Evolutionary conservation across 495 filamentous ascomycete genomes (phyloP).

Genomic region (Recurvomyces mirabilis): DNA sequence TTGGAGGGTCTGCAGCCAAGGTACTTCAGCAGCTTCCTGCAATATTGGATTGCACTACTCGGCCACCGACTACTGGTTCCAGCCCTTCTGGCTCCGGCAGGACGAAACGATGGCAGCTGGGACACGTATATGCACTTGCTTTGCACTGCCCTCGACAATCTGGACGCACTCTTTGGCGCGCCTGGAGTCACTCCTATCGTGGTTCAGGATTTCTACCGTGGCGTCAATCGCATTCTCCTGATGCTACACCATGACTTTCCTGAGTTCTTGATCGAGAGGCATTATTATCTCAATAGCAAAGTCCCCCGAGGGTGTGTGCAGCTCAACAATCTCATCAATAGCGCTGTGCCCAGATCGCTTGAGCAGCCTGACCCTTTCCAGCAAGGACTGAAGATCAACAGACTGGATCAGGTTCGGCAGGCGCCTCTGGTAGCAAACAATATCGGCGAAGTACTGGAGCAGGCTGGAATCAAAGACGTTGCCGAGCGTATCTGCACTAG

Average conservation of each 20-base stretch:
- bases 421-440: slow-evolving; percentile 53
- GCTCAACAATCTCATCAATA: slow-evolving; percentile 77
- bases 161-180: slow-evolving; percentile 63
- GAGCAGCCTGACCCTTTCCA: slow-evolving; percentile 76
- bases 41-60: slow-evolving; percentile 72
- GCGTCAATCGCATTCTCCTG: slow-evolving; percentile 66
- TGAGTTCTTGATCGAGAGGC: slow-evolving; percentile 80
- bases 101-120: slow-evolving; percentile 54
- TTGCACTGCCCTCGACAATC: slow-evolving; percentile 58
- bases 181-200: slow-evolving; percentile 50
- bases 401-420: slow-evolving; percentile 63
- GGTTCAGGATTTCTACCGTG: slow-evolving; percentile 74
- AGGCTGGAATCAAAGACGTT: slow-evolving; percentile 53
- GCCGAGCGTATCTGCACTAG: slow-evolving; percentile 54
- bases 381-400: slow-evolving; percentile 67
- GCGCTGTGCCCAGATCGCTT: slow-evolving; percentile 60
- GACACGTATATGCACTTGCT: slow-evolving; percentile 62
- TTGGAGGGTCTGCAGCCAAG: slow-evolving; percentile 65
- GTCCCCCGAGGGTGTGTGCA: slow-evolving; percentile 81
- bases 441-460: slow-evolving; percentile 43
- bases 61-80: slow-evolving; percentile 83
- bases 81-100: slow-evolving; percentile 56
- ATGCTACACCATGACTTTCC: slow-evolving; percentile 90
- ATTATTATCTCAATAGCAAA: slow-evolving; percentile 71
- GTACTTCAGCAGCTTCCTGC: slow-evolving; percentile 68